A percentile compares a stretch with the other conserved stretches of the same genome.
Conservation (phyloP, 2,329 filamentous ascomycete species). For the Aureobasidium sp. region DNA sequence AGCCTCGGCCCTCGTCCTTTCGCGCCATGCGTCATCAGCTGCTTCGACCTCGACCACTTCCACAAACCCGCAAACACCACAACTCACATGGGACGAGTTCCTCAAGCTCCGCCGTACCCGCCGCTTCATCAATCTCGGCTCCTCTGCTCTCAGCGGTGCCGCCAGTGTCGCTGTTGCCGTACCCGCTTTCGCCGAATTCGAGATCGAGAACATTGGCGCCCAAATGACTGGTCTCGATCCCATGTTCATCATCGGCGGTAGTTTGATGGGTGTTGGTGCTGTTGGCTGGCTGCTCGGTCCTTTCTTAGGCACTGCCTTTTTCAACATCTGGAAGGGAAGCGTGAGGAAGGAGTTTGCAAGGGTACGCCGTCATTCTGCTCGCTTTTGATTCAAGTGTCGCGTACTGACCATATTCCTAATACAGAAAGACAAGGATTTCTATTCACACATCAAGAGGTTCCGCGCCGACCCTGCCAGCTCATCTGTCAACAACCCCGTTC, state of each 20-base stretch:
- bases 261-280: conserved; percentile 69
- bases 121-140: conserved; percentile 73
- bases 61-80: conserved; percentile 15
- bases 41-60: conserved; percentile 2
- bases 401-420: neutral
- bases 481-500: conserved; percentile 85
- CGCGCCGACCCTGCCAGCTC: conserved; percentile 86
- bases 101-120: conserved; percentile 83
- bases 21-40: conserved; percentile 5
- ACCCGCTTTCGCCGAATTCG: conserved; percentile 59
- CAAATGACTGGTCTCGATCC: conserved; percentile 80
- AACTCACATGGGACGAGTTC: conserved; percentile 74
- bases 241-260: conserved; percentile 73
- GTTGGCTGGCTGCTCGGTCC: conserved; percentile 85
- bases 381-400: neutral
- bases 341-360: conserved; percentile 64
- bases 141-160: conserved; percentile 61
- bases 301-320: conserved; percentile 69
- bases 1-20: conserved; percentile 4
- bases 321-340: conserved; percentile 67
- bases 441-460: conserved; percentile 81
- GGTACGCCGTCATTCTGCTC: conserved; percentile 39
- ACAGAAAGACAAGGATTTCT: conserved; percentile 91
- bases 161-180: conserved; percentile 57
- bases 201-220: conserved; percentile 59